Percentiles rank a stretch among this genome's conserved stretches.
These are phyloP conservation scores for Hydnum rufescens DNA, from an alignment of 768 basidiomycete genomes.

Conservation along the genomic window DNA sequence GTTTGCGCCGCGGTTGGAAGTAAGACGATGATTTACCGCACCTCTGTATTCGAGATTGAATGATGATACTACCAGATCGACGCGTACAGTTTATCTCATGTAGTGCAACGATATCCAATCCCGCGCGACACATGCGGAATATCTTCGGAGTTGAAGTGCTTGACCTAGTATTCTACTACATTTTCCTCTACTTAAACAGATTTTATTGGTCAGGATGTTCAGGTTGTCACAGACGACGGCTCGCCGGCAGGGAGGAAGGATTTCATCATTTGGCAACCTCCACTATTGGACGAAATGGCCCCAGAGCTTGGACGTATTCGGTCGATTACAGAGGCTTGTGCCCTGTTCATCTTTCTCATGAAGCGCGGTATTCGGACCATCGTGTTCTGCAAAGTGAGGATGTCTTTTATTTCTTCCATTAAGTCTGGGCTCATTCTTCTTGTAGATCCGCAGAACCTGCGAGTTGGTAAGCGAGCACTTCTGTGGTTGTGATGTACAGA, in stretches of 20 bases:
- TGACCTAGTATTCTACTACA: background rate
- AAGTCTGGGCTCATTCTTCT: background rate
- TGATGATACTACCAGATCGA: conserved; percentile 26
- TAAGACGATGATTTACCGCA: conserved; percentile 20
- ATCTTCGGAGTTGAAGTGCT: conserved; percentile 45
- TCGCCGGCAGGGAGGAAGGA: conserved; percentile 68
- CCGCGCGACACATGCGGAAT: conserved; percentile 48
- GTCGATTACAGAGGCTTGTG: conserved; percentile 46
- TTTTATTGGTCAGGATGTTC: conserved; percentile 26
- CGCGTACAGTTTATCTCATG: conserved; percentile 55
- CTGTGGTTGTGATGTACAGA: conserved; percentile 4
- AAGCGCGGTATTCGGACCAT: conserved; percentile 62
- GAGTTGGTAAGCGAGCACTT: conserved; percentile 50
- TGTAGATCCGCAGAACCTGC: conserved; percentile 58
- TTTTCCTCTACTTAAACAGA: background rate
- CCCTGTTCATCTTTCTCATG: conserved; percentile 64
- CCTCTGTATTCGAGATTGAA: background rate
- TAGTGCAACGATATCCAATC: conserved; percentile 71
- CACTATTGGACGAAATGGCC: conserved; percentile 33
- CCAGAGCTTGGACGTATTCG: conserved; percentile 34
- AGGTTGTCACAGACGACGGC: conserved; percentile 57
- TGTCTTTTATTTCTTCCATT: background rate
- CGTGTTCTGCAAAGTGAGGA: conserved; percentile 67
- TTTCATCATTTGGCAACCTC: conserved; percentile 58
- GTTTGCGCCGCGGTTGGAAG: conserved; percentile 62